These are phyloP conservation scores for Ogataea pini DNA, from an alignment of 805 yeast species.

Conservation along the genomic window DNA sequence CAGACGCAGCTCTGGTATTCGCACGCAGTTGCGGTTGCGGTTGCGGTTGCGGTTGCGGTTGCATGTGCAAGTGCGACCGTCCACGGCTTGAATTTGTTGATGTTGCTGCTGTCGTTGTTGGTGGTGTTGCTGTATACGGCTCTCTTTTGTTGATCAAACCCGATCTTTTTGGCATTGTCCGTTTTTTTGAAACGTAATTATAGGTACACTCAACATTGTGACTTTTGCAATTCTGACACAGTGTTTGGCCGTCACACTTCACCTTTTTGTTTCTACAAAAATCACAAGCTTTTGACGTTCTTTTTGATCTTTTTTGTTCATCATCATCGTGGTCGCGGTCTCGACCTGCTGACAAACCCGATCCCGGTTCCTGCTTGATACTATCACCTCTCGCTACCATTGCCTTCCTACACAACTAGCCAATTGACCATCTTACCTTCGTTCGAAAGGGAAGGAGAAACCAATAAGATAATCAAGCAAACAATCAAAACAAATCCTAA, in stretches of 20 bases:
- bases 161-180: conserved; percentile 14
- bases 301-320: conserved; percentile 13
- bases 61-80: too few species aligned
- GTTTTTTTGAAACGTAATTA: conserved; percentile 35
- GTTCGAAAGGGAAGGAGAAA: not conserved
- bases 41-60: not conserved
- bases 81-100: too few species aligned
- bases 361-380: not conserved
- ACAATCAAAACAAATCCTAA: too few species aligned
- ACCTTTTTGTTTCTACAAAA: conserved; percentile 49
- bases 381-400: not conserved
- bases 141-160: not conserved
- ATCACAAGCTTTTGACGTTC: conserved; percentile 51
- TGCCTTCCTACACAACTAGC: not conserved
- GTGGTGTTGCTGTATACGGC: not conserved
- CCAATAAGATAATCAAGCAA: too few species aligned
- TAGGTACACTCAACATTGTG: conserved; percentile 40
- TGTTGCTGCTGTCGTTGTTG: not conserved
- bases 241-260: conserved; percentile 49
- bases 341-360: not conserved
- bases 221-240: conserved; percentile 44
- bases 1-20: not conserved
- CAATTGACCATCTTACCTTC: not conserved
- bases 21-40: not conserved
- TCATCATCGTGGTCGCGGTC: conserved; percentile 1